phyloP scores from a whole-genome alignment of 208 protist species.

The Leishmania gerbilli region DNA sequence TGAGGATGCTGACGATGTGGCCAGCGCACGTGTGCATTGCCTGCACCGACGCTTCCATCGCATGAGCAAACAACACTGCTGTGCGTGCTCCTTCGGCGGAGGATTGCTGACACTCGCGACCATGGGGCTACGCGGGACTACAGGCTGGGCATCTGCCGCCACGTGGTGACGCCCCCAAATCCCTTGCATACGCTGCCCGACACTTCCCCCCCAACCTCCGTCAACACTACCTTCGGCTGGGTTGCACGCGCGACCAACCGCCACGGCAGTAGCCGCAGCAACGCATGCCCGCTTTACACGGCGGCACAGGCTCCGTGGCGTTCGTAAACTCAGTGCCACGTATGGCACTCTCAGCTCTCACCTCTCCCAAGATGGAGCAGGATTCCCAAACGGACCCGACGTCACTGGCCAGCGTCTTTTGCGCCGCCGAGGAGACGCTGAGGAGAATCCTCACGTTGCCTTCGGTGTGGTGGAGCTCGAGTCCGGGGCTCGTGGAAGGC shows the following conservation, averaged over 20 bases:
- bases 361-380: neutral
- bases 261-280: neutral
- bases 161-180: neutral
- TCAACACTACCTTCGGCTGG: neutral
- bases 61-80: neutral
- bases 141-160: neutral
- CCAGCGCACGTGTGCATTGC: neutral
- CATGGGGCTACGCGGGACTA: neutral
- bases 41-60: neutral
- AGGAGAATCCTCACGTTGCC: neutral
- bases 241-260: neutral
- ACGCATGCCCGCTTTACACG: too few relatives aligned
- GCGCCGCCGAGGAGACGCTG: neutral
- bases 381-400: neutral
- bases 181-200: neutral
- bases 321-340: neutral
- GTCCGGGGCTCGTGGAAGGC: neutral
- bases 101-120: neutral
- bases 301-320: too few relatives aligned
- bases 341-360: neutral
- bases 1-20: neutral
- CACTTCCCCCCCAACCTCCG: neutral
- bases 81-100: neutral
- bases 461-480: neutral
- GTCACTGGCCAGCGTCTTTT: neutral